Evolutionary conservation across 1,284 basidiomycete genomes (phyloP).

Genomic region (Tilletia setariae): DNA sequence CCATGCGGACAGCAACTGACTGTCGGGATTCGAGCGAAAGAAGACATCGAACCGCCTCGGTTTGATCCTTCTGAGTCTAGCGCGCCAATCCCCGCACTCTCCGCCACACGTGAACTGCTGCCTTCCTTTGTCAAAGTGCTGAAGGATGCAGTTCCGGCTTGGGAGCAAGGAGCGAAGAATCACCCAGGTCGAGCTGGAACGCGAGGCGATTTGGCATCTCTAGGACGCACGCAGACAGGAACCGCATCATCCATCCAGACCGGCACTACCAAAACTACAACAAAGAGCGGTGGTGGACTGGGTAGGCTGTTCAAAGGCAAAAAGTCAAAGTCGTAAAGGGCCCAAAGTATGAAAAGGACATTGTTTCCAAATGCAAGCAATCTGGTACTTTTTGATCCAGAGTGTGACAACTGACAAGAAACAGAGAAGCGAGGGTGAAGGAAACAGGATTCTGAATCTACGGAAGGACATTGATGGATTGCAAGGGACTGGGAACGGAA

Average conservation of each 20-base stretch:
- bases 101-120: background rate
- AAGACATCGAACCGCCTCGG: background rate
- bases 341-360: no score
- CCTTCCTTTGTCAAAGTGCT: slow-evolving; percentile 1
- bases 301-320: background rate
- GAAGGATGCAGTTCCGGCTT: background rate
- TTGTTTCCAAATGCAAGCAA: no score
- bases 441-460: no score
- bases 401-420: no score
- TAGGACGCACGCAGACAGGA: background rate
- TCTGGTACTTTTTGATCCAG: no score
- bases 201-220: background rate
- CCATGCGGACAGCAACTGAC: slow-evolving; percentile 39
- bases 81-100: background rate
- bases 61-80: background rate
- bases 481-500: no score
- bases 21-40: background rate
- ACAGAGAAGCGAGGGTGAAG: no score
- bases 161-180: background rate
- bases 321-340: background rate
- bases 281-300: background rate
- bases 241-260: background rate
- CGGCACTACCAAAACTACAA: background rate
- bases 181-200: background rate
- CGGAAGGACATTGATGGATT: no score